Evolutionary conservation across 495 filamentous ascomycete species (phyloP), one percentile per base, ranked within the genome.

Genomic region (Aspergillus mulundensis): DNA sequence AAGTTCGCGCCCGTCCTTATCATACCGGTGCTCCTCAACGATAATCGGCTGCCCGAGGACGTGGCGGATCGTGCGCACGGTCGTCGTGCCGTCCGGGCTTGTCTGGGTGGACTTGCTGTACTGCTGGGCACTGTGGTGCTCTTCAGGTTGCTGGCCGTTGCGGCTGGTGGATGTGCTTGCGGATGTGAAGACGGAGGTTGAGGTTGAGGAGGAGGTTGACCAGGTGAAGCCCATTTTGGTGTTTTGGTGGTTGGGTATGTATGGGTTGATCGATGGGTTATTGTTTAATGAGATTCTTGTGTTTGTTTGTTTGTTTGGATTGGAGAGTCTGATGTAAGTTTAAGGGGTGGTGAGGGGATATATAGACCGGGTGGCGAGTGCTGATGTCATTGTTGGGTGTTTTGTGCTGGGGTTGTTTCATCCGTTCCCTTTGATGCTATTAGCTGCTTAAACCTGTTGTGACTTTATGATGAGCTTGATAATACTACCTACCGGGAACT

Each of bases 41-140:
- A 69, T 41, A 19, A 66, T 50, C 1, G 70, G 68, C 38, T 71
- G 52, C 30, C 73, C 73, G 1, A 76, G 60, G 20, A 72, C 71
- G 53, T 76, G 70, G 8, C 64, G 60, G 11, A 68, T 69, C 11
- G 70, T 71, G 47, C 70, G 70, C 7, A 75, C 68, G 54, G 65
- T 57, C 2, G 70, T 76, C n/a, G 60, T 66, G 28, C 73, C 73
- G 24, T 74, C 64, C 2, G 59, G 56, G 11, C 70, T 61, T 38
- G 70, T 76, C 38, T 69, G 60, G 1, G 70, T 69, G 41, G 59
- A 56, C 7, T 69, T 71, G n/a, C 64, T 58, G 57, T 72, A 72
- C 4, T 70, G 68, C 50, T 71, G 68, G 54, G 70, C 73, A 14
- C 5, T 3, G 12, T 45, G 48, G 38, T 23, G 21, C 11, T 14